Conservation (phyloP, 495 filamentous ascomycete species). For the Neurospora tetraspora region DNA sequence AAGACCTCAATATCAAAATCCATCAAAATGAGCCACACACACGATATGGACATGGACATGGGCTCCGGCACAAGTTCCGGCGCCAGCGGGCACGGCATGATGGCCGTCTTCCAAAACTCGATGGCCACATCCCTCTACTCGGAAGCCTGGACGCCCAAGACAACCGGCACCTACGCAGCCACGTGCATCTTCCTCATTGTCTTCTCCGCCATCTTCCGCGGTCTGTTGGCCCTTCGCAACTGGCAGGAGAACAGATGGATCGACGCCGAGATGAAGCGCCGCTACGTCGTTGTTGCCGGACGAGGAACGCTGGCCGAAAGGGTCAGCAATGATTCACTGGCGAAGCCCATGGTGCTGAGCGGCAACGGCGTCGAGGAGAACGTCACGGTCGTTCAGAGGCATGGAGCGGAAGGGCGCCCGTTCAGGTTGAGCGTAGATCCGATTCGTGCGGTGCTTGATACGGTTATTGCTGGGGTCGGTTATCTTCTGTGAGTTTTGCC, state of each 20-base stretch:
- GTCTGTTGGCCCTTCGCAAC: slow-evolving; percentile 55
- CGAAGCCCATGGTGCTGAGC: slow-evolving; percentile 49
- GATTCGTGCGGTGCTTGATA: slow-evolving; percentile 57
- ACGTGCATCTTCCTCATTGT: slow-evolving; percentile 82
- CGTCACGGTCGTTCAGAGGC: slow-evolving; percentile 55
- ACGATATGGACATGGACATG: slow-evolving; percentile 2
- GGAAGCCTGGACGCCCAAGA: slow-evolving; percentile 57
- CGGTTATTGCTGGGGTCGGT: slow-evolving; percentile 60
- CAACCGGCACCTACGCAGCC: slow-evolving; percentile 60
- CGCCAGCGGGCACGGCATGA: slow-evolving; percentile 30
- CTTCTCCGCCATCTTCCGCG: slow-evolving; percentile 57
- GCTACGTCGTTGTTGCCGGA: slow-evolving; percentile 66
- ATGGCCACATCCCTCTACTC: slow-evolving; percentile 68
- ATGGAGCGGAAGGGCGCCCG: slow-evolving; percentile 40
- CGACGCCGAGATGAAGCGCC: slow-evolving; percentile 54
- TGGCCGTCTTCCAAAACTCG: slow-evolving; percentile 52
- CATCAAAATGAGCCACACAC: slow-evolving; percentile 4
- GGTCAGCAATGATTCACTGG: slow-evolving; percentile 39
- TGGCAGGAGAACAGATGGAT: slow-evolving; percentile 44
- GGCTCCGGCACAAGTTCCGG: slow-evolving; percentile 2
- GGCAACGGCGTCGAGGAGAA: slow-evolving; percentile 65
- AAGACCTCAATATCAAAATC: background rate
- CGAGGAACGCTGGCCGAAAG: slow-evolving; percentile 46
- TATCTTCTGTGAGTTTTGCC: slow-evolving; percentile 72
- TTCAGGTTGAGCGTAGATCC: slow-evolving; percentile 76